These are phyloP conservation scores for Ascochyta clinopodiicola DNA, from an alignment of 2,329 filamentous ascomycete species.

Conservation along the genomic window DNA sequence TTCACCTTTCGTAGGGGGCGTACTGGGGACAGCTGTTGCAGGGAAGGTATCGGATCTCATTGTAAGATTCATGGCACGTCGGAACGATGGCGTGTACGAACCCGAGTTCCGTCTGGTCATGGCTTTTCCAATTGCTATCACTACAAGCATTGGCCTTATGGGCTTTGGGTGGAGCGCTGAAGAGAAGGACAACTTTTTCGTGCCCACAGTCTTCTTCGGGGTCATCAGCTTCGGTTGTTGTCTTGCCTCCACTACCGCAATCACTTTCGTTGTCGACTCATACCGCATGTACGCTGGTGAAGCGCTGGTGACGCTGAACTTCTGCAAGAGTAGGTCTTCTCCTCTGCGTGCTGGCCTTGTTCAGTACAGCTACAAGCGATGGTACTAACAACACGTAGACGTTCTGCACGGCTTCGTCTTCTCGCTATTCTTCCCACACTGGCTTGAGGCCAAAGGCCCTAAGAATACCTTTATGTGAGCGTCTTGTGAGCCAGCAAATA, in stretches of 20 bases:
- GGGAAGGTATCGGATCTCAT: constrained; percentile 87
- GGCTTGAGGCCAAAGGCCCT: constrained; percentile 77
- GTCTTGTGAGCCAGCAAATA: too few relatives aligned
- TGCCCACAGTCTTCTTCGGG: constrained; percentile 92
- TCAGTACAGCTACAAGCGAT: neutral
- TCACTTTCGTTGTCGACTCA: constrained; percentile 92
- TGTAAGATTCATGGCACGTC: constrained; percentile 79
- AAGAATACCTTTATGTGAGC: constrained; percentile 69
- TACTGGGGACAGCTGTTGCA: constrained; percentile 90
- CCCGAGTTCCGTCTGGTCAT: constrained; percentile 75
- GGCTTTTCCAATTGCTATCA: constrained; percentile 78
- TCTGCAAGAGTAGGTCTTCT: constrained; percentile 74
- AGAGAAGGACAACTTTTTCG: constrained; percentile 79
- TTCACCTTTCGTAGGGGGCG: constrained; percentile 74
- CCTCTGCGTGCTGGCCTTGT: neutral
- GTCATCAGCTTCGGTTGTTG: constrained; percentile 91
- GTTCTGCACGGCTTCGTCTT: constrained; percentile 90
- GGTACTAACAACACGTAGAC: constrained; percentile 52
- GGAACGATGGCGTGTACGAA: constrained; percentile 93
- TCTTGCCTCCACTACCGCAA: constrained; percentile 85
- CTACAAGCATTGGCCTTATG: constrained; percentile 86
- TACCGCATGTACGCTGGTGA: constrained; percentile 94
- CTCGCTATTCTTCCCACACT: constrained; percentile 71
- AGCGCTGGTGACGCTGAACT: constrained; percentile 91
- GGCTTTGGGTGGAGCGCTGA: constrained; percentile 94